phyloP scores from a whole-genome alignment of 805 yeast species.

The Sungouiella blattae region DNA sequence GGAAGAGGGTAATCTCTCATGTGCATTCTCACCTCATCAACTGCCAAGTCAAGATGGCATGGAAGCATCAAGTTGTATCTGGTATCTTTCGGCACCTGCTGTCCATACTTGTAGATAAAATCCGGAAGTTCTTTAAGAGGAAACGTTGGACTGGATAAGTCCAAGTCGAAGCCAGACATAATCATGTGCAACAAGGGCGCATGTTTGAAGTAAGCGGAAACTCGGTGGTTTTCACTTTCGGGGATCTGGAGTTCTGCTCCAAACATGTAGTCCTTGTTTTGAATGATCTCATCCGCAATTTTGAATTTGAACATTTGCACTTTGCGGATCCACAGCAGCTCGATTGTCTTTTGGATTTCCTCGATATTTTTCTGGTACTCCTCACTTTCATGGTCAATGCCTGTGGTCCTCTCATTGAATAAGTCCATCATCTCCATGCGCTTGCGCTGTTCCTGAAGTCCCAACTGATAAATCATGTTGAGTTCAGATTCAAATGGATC shows the following conservation, averaged over 20 bases:
- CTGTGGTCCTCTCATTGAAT: conserved; percentile 17
- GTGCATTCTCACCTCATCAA: conserved; percentile 65
- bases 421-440: conserved; percentile 27
- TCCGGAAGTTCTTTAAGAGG: conserved; percentile 42
- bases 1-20: conserved; percentile 88
- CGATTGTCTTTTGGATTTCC: conserved; percentile 9
- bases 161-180: conserved; percentile 25
- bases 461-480: conserved; percentile 40
- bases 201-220: conserved; percentile 27
- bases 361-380: conserved; percentile 3
- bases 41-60: conserved; percentile 48
- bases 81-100: conserved; percentile 74
- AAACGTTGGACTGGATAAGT: conserved; percentile 26
- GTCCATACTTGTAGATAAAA: conserved; percentile 72
- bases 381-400: conserved; percentile 1
- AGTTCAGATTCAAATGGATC: conserved; percentile 43
- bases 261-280: conserved; percentile 27
- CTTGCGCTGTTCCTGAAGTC: conserved; percentile 37
- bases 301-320: conserved; percentile 44
- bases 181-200: conserved; percentile 36
- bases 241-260: conserved; percentile 28
- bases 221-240: conserved; percentile 18
- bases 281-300: conserved; percentile 7
- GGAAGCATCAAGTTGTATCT: conserved; percentile 70
- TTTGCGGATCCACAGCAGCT: conserved; percentile 59